These are phyloP conservation scores for Allantophomopsis lycopodina DNA, from an alignment of 2,329 filamentous ascomycete species.

Conservation along the genomic window DNA sequence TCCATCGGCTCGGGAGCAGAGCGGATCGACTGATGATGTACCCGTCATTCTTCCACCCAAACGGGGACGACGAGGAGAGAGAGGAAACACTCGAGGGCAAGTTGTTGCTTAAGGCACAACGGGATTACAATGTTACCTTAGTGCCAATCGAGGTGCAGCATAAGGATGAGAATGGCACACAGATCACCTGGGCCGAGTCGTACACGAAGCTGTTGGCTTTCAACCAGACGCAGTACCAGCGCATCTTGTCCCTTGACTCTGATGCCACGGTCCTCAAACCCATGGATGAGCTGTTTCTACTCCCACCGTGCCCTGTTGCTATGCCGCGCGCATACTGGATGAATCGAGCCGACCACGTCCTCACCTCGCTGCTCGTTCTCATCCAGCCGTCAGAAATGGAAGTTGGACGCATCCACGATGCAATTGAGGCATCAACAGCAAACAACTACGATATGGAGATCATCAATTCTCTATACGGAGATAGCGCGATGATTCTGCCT, in stretches of 20 bases:
- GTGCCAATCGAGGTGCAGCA: conserved; percentile 26
- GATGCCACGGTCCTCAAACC: conserved; percentile 47
- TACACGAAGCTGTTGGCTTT: conserved; percentile 45
- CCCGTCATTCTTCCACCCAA: not conserved
- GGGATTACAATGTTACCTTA: conserved; percentile 33
- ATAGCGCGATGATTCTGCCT: conserved; percentile 37
- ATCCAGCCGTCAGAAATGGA: conserved; percentile 42
- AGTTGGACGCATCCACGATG: conserved; percentile 19
- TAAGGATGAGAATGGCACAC: conserved; percentile 1
- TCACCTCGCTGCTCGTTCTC: conserved; percentile 49
- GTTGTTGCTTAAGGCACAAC: conserved; percentile 30
- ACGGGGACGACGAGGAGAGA: conserved; percentile 7
- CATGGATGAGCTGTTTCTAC: conserved; percentile 59
- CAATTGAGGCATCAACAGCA: conserved; percentile 5
- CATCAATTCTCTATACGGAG: conserved; percentile 36
- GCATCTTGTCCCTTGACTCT: conserved; percentile 45
- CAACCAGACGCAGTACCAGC: conserved; percentile 37
- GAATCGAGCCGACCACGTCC: conserved; percentile 32
- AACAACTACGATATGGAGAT: conserved; percentile 41
- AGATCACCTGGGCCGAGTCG: conserved; percentile 33
- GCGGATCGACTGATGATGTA: not conserved
- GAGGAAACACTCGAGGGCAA: conserved; percentile 21
- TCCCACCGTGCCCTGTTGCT: conserved; percentile 44
- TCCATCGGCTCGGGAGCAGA: conserved; percentile 24
- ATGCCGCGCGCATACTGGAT: conserved; percentile 65